phyloP scores from a whole-genome alignment of 352 stramenopile genomes.

The Pythium aquatile region DNA sequence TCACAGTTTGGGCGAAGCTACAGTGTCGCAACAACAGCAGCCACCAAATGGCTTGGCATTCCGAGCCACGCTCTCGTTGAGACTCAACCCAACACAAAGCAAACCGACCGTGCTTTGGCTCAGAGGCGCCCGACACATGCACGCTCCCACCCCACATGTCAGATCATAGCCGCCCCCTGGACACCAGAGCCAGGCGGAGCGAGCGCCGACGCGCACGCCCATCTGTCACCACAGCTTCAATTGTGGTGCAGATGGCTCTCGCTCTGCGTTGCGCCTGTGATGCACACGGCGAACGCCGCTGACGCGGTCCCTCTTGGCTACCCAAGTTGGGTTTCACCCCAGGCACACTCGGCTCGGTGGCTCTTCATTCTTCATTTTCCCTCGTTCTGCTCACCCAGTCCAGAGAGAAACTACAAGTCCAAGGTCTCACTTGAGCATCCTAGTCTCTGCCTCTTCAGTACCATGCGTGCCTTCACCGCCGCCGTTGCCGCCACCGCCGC shows the following conservation, averaged over 20 bases:
- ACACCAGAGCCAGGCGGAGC: background rate
- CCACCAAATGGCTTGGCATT: background rate
- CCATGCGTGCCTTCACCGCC: conserved; percentile 10
- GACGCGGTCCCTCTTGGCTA: background rate
- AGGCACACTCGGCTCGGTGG: background rate
- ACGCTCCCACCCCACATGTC: background rate
- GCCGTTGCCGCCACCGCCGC: conserved; percentile 8
- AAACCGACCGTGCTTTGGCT: background rate
- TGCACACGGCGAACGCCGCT: background rate
- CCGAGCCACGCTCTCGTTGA: background rate
- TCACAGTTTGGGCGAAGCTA: too few relatives aligned
- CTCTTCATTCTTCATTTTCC: conserved; percentile 18
- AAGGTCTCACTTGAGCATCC: background rate
- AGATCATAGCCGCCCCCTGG: background rate
- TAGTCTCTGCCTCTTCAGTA: background rate
- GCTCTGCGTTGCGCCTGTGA: background rate
- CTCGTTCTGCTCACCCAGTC: conserved; percentile 3
- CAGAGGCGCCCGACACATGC: background rate
- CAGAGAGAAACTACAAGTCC: background rate
- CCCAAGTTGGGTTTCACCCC: background rate
- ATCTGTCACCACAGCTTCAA: background rate
- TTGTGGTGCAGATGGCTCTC: background rate
- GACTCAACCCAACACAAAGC: background rate
- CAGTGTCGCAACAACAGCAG: too few relatives aligned
- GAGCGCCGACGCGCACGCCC: background rate